Base-by-base conservation (phyloP, 1,284 basidiomycete species). In the Cutaneotrichosporon arboriforme region DNA sequence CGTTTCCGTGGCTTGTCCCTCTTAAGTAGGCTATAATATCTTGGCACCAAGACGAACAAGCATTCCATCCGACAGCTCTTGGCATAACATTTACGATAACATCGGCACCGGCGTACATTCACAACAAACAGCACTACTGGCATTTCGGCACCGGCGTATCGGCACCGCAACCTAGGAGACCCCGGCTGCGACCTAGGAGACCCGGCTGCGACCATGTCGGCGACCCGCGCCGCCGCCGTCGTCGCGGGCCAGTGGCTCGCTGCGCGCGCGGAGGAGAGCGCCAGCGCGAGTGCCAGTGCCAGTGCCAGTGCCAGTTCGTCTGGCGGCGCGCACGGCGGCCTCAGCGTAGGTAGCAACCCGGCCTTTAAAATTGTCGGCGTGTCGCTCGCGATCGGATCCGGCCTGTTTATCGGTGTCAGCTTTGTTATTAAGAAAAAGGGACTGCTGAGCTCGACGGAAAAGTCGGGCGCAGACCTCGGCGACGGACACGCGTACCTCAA, bases 401-500 rank as follows among this genome's bases (percentile, higher is more conserved):
- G 94, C 20, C 40, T 93, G 21, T 84, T 98, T 62, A 97, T 97
- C 63, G 94, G 94, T 7, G 81, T 85, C 52, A 69, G 70, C 47
- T 73, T 73, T 38, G 79, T 81, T 18, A 72, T 98, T 80, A 98
- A 98, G 83, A 98, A 97, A 81, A 94, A 89, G 70, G 90, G 90
- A 14, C 77, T 91, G 20, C 50, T 81, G 9, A 42, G 55, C 12
- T 63, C 75, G 35, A 73, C 75, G 80, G 65, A 79, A 78, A 77
- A 80, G 63, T 68, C 78, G 49, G 81, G 81, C 7, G 79, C 77
- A 39, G 77, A 77, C 12, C 85, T 89, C 0, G 94, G 94, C 44
- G 91, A 97, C 70, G 93, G 93, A 43, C 90, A 96, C 57, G 89
- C 83, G 12, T 98, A 98, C 77, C 83, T 98, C 70, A 94, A 93